Evolutionary conservation across 805 yeast genomes (phyloP), one percentile per base, ranked within the genome.

Genomic region (Cephaloascus albidus): DNA sequence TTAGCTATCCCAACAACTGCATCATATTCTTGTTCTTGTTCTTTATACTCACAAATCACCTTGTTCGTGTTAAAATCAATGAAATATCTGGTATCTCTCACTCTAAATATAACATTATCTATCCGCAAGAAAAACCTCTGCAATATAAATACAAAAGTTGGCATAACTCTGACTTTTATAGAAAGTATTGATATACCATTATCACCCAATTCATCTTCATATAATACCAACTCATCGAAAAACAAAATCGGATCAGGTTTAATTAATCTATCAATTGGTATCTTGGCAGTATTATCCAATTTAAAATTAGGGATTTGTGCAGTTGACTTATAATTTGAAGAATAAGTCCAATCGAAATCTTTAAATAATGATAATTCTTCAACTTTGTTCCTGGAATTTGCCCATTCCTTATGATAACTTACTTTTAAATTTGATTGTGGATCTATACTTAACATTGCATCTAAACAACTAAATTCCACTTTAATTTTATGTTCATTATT

Each of bases 281-380:
- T 75, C 26, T 51, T 50, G 12, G 40, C 37, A 1, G 49, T 50
- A 4, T 58, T 61, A 18, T 58, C 48, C 27, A 55, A 55, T 31
- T 56, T 59, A 28, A 45, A 48, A n/a, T 45, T 45, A 4, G 35
- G 43, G 10, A 46, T 18, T 14, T 42, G 37, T 3, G 65, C 40
- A 0, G 80, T 70, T 0, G 97, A 98, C 43, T 66, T 70, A 56
- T 90, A 93, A 36, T 68, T 59, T 1, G 95, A 78, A 0, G 96
- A 75, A 55, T 93, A 93, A 0, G 98, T 90, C 99, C 99, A 93
- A 63, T 93, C 98, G 55, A 78, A 93, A 2, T 96, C 93, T 49
- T 83, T 82, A 38, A 81, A 76, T 28, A 82, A 74, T 36, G 82
- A 70, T 47, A 37, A 48, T 48, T 23, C 55, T 57, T 36, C 53